Evolutionary conservation across 768 basidiomycete genomes (phyloP).

Genomic region (Russula lepida): DNA sequence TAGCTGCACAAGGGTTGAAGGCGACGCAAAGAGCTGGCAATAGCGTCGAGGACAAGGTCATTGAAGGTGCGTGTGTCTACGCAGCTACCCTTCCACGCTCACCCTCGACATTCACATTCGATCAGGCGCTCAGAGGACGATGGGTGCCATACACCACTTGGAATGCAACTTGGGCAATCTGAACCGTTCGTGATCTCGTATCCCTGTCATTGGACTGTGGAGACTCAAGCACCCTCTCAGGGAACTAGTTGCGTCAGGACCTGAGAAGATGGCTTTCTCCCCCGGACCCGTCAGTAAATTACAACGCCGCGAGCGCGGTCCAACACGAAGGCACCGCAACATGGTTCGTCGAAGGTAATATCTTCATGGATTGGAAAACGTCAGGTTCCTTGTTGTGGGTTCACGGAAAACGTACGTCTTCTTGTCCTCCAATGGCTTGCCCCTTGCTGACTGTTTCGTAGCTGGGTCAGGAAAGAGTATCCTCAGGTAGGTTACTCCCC

Average conservation of each 20-base stretch:
- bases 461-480: not conserved
- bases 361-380: not conserved
- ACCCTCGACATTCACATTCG: not conserved
- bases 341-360: not conserved
- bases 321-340: not conserved
- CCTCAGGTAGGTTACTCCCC: not conserved
- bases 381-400: not conserved
- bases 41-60: not conserved
- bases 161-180: not conserved
- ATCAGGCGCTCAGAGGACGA: not conserved
- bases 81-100: not conserved
- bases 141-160: not conserved
- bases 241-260: not conserved
- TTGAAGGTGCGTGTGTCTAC: no score
- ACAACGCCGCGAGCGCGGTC: not conserved
- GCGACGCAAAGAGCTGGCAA: not conserved
- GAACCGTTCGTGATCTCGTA: not conserved
- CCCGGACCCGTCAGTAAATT: not conserved
- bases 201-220: no score
- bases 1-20: not conserved
- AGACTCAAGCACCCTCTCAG: not conserved
- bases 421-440: not conserved
- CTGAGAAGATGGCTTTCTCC: not conserved
- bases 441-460: not conserved
- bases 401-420: not conserved